A percentile compares a stretch with the other conserved stretches of the same genome.
phyloP scores from a whole-genome alignment of 495 filamentous ascomycete species.

The Hyaloscypha hepaticicola region DNA sequence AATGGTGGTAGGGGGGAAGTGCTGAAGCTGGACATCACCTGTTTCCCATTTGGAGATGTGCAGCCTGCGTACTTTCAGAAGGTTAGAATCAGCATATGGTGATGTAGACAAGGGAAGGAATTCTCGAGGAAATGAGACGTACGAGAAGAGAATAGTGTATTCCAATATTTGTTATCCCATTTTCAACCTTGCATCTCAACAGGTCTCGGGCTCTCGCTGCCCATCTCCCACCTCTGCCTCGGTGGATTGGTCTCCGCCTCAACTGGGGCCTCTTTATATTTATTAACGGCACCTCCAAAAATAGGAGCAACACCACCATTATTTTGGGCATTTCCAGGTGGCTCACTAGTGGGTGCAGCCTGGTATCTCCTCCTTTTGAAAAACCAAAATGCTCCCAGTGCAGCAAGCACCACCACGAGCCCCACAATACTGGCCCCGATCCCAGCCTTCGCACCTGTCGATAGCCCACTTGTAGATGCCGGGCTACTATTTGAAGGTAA shows the following conservation, averaged over 20 bases:
- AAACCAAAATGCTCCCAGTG: neutral
- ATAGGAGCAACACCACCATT: neutral
- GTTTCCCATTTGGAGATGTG: constrained; percentile 29
- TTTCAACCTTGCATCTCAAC: neutral
- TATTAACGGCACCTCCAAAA: neutral
- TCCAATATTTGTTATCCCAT: neutral
- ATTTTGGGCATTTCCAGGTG: neutral
- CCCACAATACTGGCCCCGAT: constrained; percentile 5
- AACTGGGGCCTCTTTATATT: neutral
- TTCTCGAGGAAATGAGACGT: neutral
- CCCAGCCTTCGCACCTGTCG: constrained; percentile 5
- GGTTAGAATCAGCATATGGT: neutral
- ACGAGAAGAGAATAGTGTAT: neutral
- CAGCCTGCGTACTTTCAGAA: neutral
- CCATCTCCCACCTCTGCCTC: neutral
- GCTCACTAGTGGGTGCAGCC: neutral
- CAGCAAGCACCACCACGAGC: neutral
- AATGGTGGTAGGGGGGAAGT: constrained; percentile 3
- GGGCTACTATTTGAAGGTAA: constrained; percentile 1
- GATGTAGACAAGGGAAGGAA: neutral
- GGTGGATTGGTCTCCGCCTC: neutral
- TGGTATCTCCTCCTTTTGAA: neutral
- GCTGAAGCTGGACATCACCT: constrained; percentile 26
- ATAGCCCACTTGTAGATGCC: neutral
- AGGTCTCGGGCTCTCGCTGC: neutral